Evolutionary conservation across 352 stramenopile species (phyloP).

Genomic region (Globisporangium parvum): DNA sequence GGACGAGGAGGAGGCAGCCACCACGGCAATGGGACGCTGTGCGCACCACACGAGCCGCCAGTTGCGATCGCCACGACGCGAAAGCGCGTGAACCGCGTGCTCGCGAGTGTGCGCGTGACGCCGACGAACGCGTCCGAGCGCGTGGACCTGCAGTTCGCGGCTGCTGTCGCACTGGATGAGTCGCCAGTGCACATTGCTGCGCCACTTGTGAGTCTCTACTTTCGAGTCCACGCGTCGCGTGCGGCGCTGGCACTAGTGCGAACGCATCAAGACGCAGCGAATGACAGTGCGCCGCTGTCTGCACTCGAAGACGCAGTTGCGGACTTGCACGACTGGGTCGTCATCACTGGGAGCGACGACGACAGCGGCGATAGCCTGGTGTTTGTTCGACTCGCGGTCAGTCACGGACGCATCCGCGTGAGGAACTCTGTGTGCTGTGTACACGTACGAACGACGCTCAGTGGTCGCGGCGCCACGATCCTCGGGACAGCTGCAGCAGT

Average conservation of each 20-base stretch:
- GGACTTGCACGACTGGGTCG: constrained; percentile 2
- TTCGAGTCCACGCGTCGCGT: background rate
- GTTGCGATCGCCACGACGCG: constrained; percentile 3
- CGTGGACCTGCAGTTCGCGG: constrained; percentile 7
- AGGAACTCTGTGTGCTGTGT: constrained; percentile 12
- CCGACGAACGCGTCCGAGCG: constrained; percentile 3
- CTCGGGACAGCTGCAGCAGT: constrained; percentile 3
- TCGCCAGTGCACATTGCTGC: background rate
- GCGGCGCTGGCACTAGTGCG: background rate
- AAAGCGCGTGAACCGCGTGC: constrained; percentile 9
- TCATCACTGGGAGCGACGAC: background rate
- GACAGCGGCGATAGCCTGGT: constrained; percentile 1
- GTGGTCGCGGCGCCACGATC: constrained; percentile 1
- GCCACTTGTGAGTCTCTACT: constrained; percentile 6
- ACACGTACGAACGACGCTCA: background rate
- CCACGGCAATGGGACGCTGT: background rate
- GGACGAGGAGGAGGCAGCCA: background rate
- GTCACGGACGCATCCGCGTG: constrained; percentile 6
- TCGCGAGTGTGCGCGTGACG: constrained; percentile 3
- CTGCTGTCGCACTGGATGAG: background rate
- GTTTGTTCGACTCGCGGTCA: background rate
- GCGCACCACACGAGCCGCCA: constrained; percentile 3
- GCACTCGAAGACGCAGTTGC: constrained; percentile 2
- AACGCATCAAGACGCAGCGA: background rate
- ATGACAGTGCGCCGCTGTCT: background rate